These are phyloP conservation scores for Paramecium sonneborni DNA, from an alignment of 73 alveolate species.

Conservation along the genomic window DNA sequence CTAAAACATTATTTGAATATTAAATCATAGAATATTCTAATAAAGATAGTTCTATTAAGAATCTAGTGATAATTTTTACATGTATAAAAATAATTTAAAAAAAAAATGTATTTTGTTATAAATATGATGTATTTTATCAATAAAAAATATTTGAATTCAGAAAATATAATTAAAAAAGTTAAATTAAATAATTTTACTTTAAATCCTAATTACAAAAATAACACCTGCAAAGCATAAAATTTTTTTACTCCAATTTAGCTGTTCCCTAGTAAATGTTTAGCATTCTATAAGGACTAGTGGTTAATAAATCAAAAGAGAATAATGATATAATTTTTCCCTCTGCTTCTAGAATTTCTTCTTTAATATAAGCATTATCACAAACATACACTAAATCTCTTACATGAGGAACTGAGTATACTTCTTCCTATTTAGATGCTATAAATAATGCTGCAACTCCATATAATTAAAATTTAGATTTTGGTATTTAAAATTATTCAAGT, in stretches of 20 bases:
- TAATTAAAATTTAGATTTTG: slow-evolving; percentile 77
- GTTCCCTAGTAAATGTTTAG: slow-evolving; percentile 34
- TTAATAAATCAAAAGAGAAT: slow-evolving; percentile 72
- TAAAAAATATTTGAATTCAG: no score
- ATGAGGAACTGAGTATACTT: slow-evolving; percentile 77
- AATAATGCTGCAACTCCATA: slow-evolving; percentile 83
- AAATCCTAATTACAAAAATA: no score
- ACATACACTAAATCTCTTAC: slow-evolving; percentile 67
- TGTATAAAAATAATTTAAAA: no score
- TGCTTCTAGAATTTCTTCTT: slow-evolving; percentile 84
- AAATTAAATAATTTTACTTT: no score
- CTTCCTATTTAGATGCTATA: slow-evolving; percentile 88
- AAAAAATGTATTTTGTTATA: no score
- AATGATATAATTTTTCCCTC: slow-evolving; percentile 81
- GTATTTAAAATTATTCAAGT: background rate
- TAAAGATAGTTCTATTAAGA: slow-evolving; percentile 43
- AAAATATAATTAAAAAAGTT: no score
- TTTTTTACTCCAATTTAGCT: slow-evolving; percentile 32
- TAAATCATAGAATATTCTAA: slow-evolving; percentile 32
- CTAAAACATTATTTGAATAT: slow-evolving; percentile 34
- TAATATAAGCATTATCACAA: slow-evolving; percentile 86
- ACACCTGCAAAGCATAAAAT: slow-evolving; percentile 57
- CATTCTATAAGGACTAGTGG: slow-evolving; percentile 74
- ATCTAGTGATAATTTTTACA: background rate
- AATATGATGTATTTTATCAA: no score